Evolutionary conservation across 2,329 filamentous ascomycete species (phyloP), one percentile per base, ranked within the genome.

Genomic region (Apiospora saccharicola): DNA sequence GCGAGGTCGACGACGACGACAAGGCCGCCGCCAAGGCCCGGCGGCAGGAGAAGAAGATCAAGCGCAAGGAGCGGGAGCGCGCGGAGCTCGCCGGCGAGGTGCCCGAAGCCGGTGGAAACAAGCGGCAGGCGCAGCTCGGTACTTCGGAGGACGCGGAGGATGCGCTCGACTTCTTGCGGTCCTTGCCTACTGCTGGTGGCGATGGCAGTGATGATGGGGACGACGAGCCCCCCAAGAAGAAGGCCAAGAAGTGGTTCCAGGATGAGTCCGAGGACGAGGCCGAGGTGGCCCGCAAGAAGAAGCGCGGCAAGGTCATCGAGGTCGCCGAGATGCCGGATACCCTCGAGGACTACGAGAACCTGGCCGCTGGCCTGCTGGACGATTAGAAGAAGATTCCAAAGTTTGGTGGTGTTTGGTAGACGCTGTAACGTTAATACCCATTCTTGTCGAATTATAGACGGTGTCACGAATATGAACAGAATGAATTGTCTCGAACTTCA

Each of bases 21-120:
- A 98, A 98, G 85, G 89, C 90, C 76, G 81, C 93, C 19, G 94
- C 90, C 47, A 94, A 92, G 85, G 89, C 93, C 81, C 95, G 94
- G 88, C 91, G 88, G 80, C 88, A 89, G 77, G 93, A 93, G 82
- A 96, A 94, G 88, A 87, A 88, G 73, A 90, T 92, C 77, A 94
- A 92, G 85, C 86, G 89, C 75, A 96, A 93, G 85, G 90, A 89
- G 61, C 85, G 91, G 77, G 91, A 92, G 81, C 83, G 83, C 64
- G 86, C 87, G 76, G 88, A 90, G 79, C 78, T 82, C 44, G 79
- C 75, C 41, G 80, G 79, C 57, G 57, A 64, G 57, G 57, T 14
- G 10, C 57, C 57, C 7, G 14, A 13, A 2, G 10, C 51, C 4
- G 51, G 13, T 7, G 34, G 30, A 16, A 34, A 64, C 57, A 64